These are phyloP conservation scores for Termitomyces sp. DNA, from an alignment of 768 basidiomycete genomes.

Conservation along the genomic window DNA sequence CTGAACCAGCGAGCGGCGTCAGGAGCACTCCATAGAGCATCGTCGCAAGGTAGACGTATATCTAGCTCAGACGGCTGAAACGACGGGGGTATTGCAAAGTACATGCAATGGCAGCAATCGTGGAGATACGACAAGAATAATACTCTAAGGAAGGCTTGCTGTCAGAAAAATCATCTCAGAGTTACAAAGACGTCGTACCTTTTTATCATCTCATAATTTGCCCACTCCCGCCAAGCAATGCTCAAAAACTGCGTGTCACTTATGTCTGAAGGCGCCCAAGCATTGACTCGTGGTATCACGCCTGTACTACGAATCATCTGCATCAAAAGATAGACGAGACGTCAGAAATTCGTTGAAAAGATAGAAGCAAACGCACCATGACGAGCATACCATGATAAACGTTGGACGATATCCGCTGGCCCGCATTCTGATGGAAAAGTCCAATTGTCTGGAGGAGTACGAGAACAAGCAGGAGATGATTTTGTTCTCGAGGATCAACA, in stretches of 20 bases:
- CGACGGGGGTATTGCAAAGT: constrained; percentile 42
- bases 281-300: constrained; percentile 34
- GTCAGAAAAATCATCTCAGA: constrained; percentile 3
- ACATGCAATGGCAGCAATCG: constrained; percentile 52
- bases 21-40: constrained; percentile 45
- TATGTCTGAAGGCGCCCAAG: constrained; percentile 39
- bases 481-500: constrained; percentile 28
- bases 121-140: constrained; percentile 49
- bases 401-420: constrained; percentile 42
- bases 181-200: constrained; percentile 27
- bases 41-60: constrained; percentile 51
- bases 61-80: constrained; percentile 43
- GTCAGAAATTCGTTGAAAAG: background rate
- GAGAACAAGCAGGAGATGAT: constrained; percentile 40
- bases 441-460: constrained; percentile 55
- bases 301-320: constrained; percentile 45
- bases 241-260: constrained; percentile 30
- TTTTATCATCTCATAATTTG: constrained; percentile 49
- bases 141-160: constrained; percentile 23
- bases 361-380: constrained; percentile 33
- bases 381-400: constrained; percentile 59
- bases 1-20: constrained; percentile 45
- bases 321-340: background rate
- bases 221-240: constrained; percentile 53
- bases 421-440: constrained; percentile 43